Evolutionary conservation across 2,329 filamentous ascomycete genomes (phyloP), one percentile per base, ranked within the genome.

Genomic region (Hymenotorrendiella dingleyae): DNA sequence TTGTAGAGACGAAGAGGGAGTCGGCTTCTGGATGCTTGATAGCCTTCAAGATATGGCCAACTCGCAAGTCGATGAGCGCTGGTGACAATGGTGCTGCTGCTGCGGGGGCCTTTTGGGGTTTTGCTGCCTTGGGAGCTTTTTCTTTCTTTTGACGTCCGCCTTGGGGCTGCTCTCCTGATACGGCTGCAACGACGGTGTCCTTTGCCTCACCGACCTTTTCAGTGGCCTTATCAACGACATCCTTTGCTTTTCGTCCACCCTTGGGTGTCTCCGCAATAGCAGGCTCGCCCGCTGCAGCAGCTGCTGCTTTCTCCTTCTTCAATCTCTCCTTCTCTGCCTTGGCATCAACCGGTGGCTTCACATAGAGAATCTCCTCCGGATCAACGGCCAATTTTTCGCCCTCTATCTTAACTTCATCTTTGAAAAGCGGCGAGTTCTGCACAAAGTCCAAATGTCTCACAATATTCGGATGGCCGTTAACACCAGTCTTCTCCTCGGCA

Each of bases 1-100:
- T 94, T 41, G 90, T 97, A 49, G 86, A 94, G 48, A 98, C 93
- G 67, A 82, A 98, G 40, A 98, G 78, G 10, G 86, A 94, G 71
- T 98, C 93, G 53, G 93, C 93, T 59, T 98, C 94, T 41, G 93
- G 93, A 72, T 98, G 93, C 65, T 89, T 85, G 68, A 93, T 78
- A 39, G 90, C 90, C 69, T 96, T 94, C 61, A 98, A 82, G 57
- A 98, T 96, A 72, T 97, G 93, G 48, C 93, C 93, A 48, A 98
- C 91, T 52, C 93, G 84, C 39, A 98, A 82, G 64, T 98, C 93
- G 62, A 98, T 96, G 48, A 95, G 78, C 46, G 77, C 74, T 3
- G 93, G 93, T 1, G 87, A 86, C 4, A 88, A 80, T 2, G 87
- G 84, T 10, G 88, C 84, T 38, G 88, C 76, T 37, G 78, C 74